These are phyloP conservation scores for Myxozyma monticola DNA, from an alignment of 805 yeast genomes.

Conservation along the genomic window DNA sequence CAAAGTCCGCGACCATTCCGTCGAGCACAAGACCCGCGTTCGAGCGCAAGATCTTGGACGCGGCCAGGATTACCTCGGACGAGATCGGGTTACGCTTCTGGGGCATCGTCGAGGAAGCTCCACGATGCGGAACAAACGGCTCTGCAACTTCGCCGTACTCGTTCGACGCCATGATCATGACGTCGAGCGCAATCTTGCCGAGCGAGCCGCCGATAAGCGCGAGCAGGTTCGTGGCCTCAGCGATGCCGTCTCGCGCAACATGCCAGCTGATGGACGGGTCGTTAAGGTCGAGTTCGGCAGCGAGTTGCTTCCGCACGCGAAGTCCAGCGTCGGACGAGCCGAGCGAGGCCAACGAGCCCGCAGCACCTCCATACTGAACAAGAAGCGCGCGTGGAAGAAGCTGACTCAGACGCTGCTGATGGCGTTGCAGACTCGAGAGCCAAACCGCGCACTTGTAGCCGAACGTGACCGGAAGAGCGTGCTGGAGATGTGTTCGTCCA, in stretches of 20 bases:
- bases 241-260: conserved; percentile 3
- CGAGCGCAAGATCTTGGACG: neutral
- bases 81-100: conserved; percentile 5
- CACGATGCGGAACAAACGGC: neutral
- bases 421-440: too few relatives aligned
- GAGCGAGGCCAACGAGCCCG: neutral
- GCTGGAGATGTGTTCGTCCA: too few relatives aligned
- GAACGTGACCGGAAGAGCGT: too few relatives aligned
- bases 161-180: neutral
- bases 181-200: conserved; percentile 19
- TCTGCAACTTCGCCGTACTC: neutral
- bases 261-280: neutral
- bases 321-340: neutral
- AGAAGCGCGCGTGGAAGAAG: too few relatives aligned
- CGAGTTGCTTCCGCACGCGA: neutral
- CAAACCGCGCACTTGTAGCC: too few relatives aligned
- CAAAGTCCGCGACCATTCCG: too few relatives aligned
- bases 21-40: too few relatives aligned
- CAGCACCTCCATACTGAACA: too few relatives aligned
- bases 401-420: too few relatives aligned
- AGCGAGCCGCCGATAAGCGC: conserved; percentile 37
- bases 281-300: neutral
- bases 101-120: conserved; percentile 6
- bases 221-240: neutral
- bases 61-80: neutral